phyloP scores from a whole-genome alignment of 164 flowering plant species.

The Tinospora cordifolia region DNA sequence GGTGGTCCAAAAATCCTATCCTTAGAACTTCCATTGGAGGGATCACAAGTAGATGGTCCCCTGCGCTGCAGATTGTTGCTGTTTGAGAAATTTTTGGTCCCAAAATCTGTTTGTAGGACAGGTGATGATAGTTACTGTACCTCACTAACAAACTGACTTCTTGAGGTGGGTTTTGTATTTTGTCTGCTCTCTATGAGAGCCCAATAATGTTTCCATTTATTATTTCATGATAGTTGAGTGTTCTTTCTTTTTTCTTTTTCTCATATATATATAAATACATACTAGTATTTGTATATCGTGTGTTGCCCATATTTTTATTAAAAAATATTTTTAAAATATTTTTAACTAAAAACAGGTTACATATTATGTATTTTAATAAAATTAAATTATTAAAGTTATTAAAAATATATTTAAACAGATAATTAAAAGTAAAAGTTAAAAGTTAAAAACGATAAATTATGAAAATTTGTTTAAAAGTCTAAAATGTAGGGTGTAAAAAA shows the following conservation, averaged over 20 bases:
- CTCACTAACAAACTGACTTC: not conserved
- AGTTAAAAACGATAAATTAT: too few relatives aligned
- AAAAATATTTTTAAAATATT: too few relatives aligned
- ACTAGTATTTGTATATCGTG: too few relatives aligned
- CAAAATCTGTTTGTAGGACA: not conserved
- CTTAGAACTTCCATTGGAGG: not conserved
- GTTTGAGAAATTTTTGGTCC: not conserved
- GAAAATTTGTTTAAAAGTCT: too few relatives aligned
- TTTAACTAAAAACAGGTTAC: too few relatives aligned
- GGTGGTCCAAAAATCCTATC: not conserved
- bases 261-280: too few relatives aligned
- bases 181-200: not conserved
- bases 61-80: not conserved
- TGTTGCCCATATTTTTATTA: too few relatives aligned
- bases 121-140: conserved; percentile 1
- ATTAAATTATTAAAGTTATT: too few relatives aligned
- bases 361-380: too few relatives aligned
- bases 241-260: not conserved
- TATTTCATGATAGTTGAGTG: not conserved
- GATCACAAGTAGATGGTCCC: not conserved
- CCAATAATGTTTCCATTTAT: not conserved
- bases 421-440: too few relatives aligned
- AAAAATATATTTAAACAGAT: too few relatives aligned
- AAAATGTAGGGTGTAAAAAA: too few relatives aligned
- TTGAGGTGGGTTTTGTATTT: conserved; percentile 2